These are phyloP conservation scores for Globisporangium rhizosaccharum DNA, from an alignment of 352 stramenopile genomes.

Conservation along the genomic window DNA sequence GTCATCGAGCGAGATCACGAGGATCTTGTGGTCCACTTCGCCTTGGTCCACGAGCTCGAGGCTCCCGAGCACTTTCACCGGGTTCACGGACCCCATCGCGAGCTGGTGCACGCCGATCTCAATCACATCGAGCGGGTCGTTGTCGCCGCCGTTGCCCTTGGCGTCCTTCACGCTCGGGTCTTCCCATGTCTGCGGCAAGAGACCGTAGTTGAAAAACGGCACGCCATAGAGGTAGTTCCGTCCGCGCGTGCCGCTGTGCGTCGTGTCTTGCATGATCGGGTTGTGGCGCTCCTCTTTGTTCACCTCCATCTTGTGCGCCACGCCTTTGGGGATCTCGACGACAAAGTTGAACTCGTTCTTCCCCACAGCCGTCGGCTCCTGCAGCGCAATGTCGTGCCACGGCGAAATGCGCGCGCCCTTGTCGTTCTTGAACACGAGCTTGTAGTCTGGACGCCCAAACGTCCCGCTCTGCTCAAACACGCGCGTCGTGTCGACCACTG, in stretches of 20 bases:
- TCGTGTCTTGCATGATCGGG: constrained; percentile 98
- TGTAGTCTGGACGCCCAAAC: constrained; percentile 71
- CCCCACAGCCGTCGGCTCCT: constrained; percentile 51
- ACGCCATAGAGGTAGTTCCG: constrained; percentile 96
- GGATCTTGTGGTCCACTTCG: constrained; percentile 99
- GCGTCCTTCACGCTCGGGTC: constrained; percentile 88
- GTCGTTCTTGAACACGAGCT: constrained; percentile 68
- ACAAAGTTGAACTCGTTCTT: constrained; percentile 91
- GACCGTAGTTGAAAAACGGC: constrained; percentile 98
- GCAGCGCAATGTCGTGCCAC: constrained; percentile 97
- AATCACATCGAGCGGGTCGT: constrained; percentile 99
- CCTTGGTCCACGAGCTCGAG: constrained; percentile 98
- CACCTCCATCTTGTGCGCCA: constrained; percentile 99
- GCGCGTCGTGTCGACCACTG: constrained; percentile 36
- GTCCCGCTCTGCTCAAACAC: constrained; percentile 53
- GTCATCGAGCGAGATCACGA: constrained; percentile 91
- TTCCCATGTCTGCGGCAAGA: constrained; percentile 99
- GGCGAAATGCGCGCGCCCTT: constrained; percentile 86
- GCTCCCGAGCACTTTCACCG: constrained; percentile 96
- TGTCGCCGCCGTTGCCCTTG: constrained; percentile 93
- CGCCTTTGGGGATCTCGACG: constrained; percentile 98
- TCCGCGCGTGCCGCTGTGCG: constrained; percentile 92
- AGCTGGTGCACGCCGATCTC: constrained; percentile 92
- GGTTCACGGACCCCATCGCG: constrained; percentile 92
- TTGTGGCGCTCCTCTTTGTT: constrained; percentile 94